phyloP scores from a whole-genome alignment of 768 basidiomycete species.

The Collybia sordida region DNA sequence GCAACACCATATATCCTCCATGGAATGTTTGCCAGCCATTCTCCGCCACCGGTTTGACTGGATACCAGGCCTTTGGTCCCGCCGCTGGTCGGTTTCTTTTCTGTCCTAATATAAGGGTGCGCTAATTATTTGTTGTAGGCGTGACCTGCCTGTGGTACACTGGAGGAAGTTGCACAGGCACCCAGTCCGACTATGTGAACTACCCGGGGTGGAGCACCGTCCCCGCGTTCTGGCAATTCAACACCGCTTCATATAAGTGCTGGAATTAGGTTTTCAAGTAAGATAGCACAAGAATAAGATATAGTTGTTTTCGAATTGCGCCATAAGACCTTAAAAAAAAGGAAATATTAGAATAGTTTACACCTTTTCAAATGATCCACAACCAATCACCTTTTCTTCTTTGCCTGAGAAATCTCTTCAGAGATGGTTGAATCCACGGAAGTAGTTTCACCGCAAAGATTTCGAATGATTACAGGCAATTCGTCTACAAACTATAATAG shows the following conservation, averaged over 20 bases:
- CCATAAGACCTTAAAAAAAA: too few relatives aligned
- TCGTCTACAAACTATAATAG: constrained; percentile 37
- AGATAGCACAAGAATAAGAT: too few relatives aligned
- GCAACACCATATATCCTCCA: constrained; percentile 6
- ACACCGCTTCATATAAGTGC: constrained; percentile 9
- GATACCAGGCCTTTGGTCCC: constrained; percentile 8
- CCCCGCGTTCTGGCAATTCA: constrained; percentile 9
- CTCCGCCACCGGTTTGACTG: constrained; percentile 6
- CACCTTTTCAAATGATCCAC: constrained; percentile 16
- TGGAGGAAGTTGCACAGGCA: constrained; percentile 6
- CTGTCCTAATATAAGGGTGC: not conserved
- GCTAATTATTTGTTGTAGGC: not conserved
- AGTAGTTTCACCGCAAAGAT: constrained; percentile 42
- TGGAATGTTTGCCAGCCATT: constrained; percentile 8
- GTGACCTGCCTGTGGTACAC: constrained; percentile 10
- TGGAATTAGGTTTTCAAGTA: constrained; percentile 3
- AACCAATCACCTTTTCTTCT: constrained; percentile 35
- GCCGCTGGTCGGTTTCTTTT: not conserved
- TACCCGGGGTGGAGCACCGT: constrained; percentile 5
- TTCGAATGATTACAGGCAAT: constrained; percentile 34
- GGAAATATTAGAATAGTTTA: too few relatives aligned
- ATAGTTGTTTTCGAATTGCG: too few relatives aligned
- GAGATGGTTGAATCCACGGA: constrained; percentile 36
- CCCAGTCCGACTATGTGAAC: constrained; percentile 3
- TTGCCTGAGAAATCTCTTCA: constrained; percentile 35